Conservation (phyloP, 2,329 filamentous ascomycete species). For the Aspergillus sp. region DNA sequence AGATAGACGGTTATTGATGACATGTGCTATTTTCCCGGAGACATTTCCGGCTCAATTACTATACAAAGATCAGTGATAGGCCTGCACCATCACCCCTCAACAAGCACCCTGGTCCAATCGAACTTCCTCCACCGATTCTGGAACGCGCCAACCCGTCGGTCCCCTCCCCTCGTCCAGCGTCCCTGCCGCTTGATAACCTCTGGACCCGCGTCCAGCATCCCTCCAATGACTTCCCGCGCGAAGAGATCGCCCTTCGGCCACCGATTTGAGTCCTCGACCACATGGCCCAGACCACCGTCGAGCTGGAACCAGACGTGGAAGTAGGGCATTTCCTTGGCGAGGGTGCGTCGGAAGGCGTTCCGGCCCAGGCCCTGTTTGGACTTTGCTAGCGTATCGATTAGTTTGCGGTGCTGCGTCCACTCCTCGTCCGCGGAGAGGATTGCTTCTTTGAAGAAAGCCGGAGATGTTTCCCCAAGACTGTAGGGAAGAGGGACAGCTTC, state of each 20-base stretch:
- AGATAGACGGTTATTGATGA: too few species aligned
- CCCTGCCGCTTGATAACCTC: slow-evolving; percentile 89
- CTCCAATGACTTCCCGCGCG: slow-evolving; percentile 85
- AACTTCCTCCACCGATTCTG: slow-evolving; percentile 86
- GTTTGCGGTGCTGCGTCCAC: slow-evolving; percentile 92
- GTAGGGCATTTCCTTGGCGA: slow-evolving; percentile 97
- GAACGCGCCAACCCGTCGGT: slow-evolving; percentile 70
- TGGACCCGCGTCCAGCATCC: slow-evolving; percentile 81
- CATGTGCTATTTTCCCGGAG: too few species aligned
- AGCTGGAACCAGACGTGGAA: slow-evolving; percentile 96
- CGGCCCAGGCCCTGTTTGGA: slow-evolving; percentile 68
- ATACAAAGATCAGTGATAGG: background rate
- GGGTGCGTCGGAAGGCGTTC: slow-evolving; percentile 73
- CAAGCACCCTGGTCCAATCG: slow-evolving; percentile 75
- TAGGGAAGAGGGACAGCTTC: slow-evolving; percentile 85
- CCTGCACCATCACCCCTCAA: slow-evolving; percentile 42
- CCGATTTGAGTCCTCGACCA: slow-evolving; percentile 79
- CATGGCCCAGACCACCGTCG: slow-evolving; percentile 87
- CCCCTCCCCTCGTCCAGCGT: slow-evolving; percentile 71
- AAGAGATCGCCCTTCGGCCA: slow-evolving; percentile 95
- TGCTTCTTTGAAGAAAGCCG: slow-evolving; percentile 93
- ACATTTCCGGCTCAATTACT: too few species aligned
- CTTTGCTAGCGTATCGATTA: slow-evolving; percentile 76
- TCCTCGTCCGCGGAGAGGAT: slow-evolving; percentile 86
- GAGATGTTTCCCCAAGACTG: slow-evolving; percentile 84